These are phyloP conservation scores for Linum tenue DNA, from an alignment of 345 rosid genomes.

Conservation along the genomic window DNA sequence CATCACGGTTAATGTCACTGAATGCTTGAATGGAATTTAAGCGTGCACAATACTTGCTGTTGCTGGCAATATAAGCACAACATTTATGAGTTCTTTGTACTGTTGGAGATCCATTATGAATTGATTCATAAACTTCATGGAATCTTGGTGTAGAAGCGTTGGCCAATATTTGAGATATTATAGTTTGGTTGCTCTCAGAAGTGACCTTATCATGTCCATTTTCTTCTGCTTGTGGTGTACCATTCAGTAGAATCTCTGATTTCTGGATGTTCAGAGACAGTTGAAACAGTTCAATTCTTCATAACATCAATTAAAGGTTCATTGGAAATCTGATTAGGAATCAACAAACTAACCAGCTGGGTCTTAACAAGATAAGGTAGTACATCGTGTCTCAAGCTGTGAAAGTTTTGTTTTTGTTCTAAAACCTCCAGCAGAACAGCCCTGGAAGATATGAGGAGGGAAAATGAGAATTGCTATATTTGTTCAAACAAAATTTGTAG, in stretches of 20 bases:
- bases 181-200: constrained; percentile 42
- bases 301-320: neutral
- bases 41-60: constrained; percentile 60
- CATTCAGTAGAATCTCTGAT: constrained; percentile 47
- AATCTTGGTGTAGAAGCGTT: constrained; percentile 69
- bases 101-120: constrained; percentile 29
- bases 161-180: constrained; percentile 53
- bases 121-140: constrained; percentile 44
- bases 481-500: constrained; percentile 3
- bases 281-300: constrained; percentile 8
- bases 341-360: constrained; percentile 71
- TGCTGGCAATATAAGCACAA: constrained; percentile 80
- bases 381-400: constrained; percentile 73
- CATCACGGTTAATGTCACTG: constrained; percentile 87
- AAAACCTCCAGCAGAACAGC: constrained; percentile 69
- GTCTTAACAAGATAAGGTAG: constrained; percentile 86
- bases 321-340: constrained; percentile 7
- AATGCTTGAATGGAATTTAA: constrained; percentile 85
- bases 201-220: constrained; percentile 52
- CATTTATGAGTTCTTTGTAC: constrained; percentile 67
- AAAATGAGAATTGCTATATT: constrained; percentile 1
- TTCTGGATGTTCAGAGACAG: constrained; percentile 29
- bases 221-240: constrained; percentile 49
- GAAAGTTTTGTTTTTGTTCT: constrained; percentile 57
- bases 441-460: constrained; percentile 27